phyloP scores from a whole-genome alignment of 1,139 yeast genomes.

The Blastobotrys illinoisensis region DNA sequence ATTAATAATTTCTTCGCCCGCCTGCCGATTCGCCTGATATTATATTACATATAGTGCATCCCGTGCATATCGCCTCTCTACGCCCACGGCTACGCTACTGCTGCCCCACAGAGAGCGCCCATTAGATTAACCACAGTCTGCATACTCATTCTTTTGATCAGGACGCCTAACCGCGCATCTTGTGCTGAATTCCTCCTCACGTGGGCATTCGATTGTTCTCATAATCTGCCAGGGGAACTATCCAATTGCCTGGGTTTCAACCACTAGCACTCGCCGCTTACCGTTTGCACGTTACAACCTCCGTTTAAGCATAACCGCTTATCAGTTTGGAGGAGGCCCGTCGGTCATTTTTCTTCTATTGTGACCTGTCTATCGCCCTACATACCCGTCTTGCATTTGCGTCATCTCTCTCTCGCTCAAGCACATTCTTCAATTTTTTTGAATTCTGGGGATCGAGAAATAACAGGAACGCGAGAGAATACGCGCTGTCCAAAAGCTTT shows the following conservation, averaged over 20 bases:
- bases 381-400: not conserved
- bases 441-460: not conserved
- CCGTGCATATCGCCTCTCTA: not conserved
- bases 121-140: not conserved
- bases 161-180: not conserved
- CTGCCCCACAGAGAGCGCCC: not conserved
- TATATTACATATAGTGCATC: not conserved
- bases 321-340: not conserved
- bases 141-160: conserved; percentile 1
- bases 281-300: not conserved
- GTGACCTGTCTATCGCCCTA: not conserved
- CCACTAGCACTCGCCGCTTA: not conserved
- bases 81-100: not conserved
- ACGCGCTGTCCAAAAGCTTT: not conserved
- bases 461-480: not conserved
- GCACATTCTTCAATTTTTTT: not conserved
- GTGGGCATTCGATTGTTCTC: not conserved
- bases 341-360: no score
- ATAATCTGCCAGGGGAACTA: not conserved
- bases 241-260: not conserved
- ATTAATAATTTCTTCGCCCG: not conserved
- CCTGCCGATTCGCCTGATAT: not conserved
- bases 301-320: not conserved
- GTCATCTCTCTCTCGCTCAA: not conserved
- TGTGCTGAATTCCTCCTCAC: not conserved